Percentiles rank a stretch among this genome's conserved stretches.
Evolutionary conservation across 495 filamentous ascomycete genomes (phyloP).

Genomic region (Astrothelium macrocarpum): DNA sequence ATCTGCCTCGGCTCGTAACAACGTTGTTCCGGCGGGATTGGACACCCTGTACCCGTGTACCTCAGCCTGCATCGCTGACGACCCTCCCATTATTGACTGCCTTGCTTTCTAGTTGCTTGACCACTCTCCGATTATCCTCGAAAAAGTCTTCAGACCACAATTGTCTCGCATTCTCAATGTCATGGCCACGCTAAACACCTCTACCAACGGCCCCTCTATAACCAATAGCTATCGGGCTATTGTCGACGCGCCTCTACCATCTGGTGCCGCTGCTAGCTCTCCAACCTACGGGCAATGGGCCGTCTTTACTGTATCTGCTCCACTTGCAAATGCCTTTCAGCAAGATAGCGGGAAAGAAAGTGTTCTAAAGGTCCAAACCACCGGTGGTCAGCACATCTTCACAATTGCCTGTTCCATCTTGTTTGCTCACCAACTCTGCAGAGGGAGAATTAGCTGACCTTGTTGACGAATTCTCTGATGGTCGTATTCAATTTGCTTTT

Average conservation of each 20-base stretch:
- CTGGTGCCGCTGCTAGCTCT: conserved; percentile 54
- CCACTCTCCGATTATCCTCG: too few relatives aligned
- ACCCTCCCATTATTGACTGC: too few relatives aligned
- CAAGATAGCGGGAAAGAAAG: conserved; percentile 79
- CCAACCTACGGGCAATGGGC: conserved; percentile 80
- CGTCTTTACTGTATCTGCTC: conserved; percentile 81
- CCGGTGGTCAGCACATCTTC: conserved; percentile 53
- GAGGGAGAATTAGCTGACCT: conserved; percentile 91
- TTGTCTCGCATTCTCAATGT: too few relatives aligned
- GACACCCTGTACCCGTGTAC: conserved; percentile 19
- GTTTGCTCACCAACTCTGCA: conserved; percentile 28
- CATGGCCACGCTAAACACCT: conserved; percentile 92
- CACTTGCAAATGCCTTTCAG: conserved; percentile 84
- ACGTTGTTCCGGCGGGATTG: not conserved
- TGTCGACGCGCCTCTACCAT: conserved; percentile 58
- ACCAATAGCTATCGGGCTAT: conserved; percentile 85
- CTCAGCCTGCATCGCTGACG: not conserved
- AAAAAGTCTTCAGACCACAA: too few relatives aligned
- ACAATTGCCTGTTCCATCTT: not conserved
- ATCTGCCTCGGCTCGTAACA: not conserved
- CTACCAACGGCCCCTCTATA: conserved; percentile 83
- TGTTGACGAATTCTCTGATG: conserved; percentile 96
- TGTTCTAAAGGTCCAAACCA: conserved; percentile 83
- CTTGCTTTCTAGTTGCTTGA: too few relatives aligned
- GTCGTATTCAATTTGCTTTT: conserved; percentile 91